These are phyloP conservation scores for Penicillium flavigenum DNA, from an alignment of 495 filamentous ascomycete species.

Conservation along the genomic window DNA sequence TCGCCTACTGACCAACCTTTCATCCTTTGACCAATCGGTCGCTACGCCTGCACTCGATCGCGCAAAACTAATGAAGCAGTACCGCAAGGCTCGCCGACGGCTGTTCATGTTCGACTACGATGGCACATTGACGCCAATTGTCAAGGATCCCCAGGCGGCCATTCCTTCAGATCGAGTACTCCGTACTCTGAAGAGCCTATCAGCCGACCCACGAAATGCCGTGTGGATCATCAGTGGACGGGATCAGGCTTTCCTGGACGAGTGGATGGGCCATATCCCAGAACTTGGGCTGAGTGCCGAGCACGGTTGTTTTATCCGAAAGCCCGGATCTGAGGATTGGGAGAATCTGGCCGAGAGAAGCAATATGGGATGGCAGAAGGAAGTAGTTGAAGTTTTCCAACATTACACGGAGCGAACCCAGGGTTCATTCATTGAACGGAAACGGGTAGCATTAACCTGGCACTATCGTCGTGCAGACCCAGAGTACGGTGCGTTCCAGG, in stretches of 20 bases:
- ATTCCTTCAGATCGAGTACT: slow-evolving; percentile 82
- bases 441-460: slow-evolving; percentile 91
- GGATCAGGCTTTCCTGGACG: slow-evolving; percentile 81
- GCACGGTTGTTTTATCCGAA: slow-evolving; percentile 89
- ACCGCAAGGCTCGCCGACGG: slow-evolving; percentile 67
- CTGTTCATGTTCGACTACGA: slow-evolving; percentile 99
- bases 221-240: slow-evolving; percentile 99
- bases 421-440: slow-evolving; percentile 90
- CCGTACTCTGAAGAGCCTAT: slow-evolving; percentile 72
- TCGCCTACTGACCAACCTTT: slow-evolving; percentile 72
- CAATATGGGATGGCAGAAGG: slow-evolving; percentile 86
- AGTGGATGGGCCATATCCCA: slow-evolving; percentile 82
- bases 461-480: slow-evolving; percentile 91
- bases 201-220: slow-evolving; percentile 73
- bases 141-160: slow-evolving; percentile 81
- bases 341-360: slow-evolving; percentile 77
- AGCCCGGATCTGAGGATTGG: slow-evolving; percentile 72
- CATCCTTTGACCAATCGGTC: slow-evolving; percentile 68
- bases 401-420: slow-evolving; percentile 80
- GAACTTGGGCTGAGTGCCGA: slow-evolving; percentile 89
- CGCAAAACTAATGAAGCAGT: slow-evolving; percentile 64
- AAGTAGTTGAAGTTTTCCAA: slow-evolving; percentile 77
- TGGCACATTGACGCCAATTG: slow-evolving; percentile 95
- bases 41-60: slow-evolving; percentile 80
- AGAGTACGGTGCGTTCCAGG: slow-evolving; percentile 72